Evolutionary conservation across 2,329 filamentous ascomycete genomes (phyloP).

Genomic region (Fusarium newnesense): DNA sequence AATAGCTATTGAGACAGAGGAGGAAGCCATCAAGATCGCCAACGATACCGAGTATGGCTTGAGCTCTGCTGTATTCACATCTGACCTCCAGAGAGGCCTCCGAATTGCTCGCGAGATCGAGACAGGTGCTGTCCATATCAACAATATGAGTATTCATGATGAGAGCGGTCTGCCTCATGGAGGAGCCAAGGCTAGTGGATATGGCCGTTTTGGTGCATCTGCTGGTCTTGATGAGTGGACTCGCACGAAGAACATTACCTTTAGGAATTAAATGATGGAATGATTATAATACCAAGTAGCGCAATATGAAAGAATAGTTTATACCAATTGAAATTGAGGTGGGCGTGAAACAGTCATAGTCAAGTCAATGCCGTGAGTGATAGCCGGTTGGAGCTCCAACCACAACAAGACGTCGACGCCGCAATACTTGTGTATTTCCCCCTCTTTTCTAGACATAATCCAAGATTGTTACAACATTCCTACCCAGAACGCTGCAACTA

Average conservation of each 20-base stretch:
- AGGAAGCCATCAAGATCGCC: conserved; percentile 77
- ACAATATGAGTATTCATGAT: conserved; percentile 73
- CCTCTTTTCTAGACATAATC: background rate
- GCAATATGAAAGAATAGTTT: background rate
- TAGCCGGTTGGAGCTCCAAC: background rate
- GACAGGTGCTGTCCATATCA: conserved; percentile 75
- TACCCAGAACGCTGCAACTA: no score
- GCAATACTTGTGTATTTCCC: accelerated
- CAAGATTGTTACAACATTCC: background rate
- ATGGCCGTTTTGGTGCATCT: conserved; percentile 67
- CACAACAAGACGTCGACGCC: no score
- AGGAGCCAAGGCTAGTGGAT: conserved; percentile 72
- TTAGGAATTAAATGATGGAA: conserved; percentile 47
- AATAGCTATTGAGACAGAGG: conserved; percentile 72
- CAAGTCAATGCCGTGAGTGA: accelerated
- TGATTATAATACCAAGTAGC: background rate
- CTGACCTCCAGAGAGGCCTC: conserved; percentile 69
- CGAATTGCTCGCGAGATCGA: conserved; percentile 72
- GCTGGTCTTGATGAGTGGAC: conserved; percentile 70
- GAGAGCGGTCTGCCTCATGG: conserved; percentile 72
- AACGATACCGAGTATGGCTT: conserved; percentile 88
- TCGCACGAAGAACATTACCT: conserved; percentile 72
- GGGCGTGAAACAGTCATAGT: no score
- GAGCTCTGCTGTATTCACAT: conserved; percentile 76
- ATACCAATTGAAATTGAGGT: background rate